Conservation (phyloP, 805 yeast genomes). For the Grigorovia yakushimaensis region DNA sequence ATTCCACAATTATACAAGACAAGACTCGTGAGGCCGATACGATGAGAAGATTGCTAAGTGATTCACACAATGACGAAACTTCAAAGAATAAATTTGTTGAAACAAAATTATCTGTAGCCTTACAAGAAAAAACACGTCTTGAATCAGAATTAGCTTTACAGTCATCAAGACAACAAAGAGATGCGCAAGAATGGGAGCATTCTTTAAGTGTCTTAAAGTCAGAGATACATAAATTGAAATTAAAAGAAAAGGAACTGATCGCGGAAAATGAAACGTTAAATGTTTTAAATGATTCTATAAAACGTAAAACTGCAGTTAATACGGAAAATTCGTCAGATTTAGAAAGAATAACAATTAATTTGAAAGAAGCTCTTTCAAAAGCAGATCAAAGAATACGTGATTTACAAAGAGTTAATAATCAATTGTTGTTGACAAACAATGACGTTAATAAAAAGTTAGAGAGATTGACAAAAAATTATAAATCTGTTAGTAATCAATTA, state of each 20-base stretch:
- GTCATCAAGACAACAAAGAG: conserved; percentile 51
- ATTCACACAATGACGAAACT: conserved; percentile 52
- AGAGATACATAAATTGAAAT: conserved; percentile 27
- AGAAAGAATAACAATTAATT: conserved; percentile 26
- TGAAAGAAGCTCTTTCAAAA: conserved; percentile 44
- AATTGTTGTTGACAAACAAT: conserved; percentile 53
- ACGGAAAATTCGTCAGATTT: conserved; percentile 26
- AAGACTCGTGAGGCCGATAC: conserved; percentile 70
- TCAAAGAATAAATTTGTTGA: conserved; percentile 45
- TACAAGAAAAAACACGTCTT: conserved; percentile 52
- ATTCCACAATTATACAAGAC: conserved; percentile 64
- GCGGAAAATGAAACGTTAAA: conserved; percentile 26
- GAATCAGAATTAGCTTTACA: conserved; percentile 44
- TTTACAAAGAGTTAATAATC: conserved; percentile 41
- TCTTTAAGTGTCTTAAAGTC: conserved; percentile 34
- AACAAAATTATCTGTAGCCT: conserved; percentile 38
- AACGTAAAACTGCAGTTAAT: conserved; percentile 19
- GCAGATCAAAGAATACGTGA: conserved; percentile 46
- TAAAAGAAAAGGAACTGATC: conserved; percentile 28
- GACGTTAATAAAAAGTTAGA: conserved; percentile 61
- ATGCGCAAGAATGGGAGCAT: conserved; percentile 50
- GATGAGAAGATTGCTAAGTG: conserved; percentile 57
- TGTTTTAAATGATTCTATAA: conserved; percentile 22
- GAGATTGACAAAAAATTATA: conserved; percentile 60
- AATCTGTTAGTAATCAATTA: conserved; percentile 48